Conservation (phyloP, 768 basidiomycete genomes). For the Butyriboletus loyo region DNA sequence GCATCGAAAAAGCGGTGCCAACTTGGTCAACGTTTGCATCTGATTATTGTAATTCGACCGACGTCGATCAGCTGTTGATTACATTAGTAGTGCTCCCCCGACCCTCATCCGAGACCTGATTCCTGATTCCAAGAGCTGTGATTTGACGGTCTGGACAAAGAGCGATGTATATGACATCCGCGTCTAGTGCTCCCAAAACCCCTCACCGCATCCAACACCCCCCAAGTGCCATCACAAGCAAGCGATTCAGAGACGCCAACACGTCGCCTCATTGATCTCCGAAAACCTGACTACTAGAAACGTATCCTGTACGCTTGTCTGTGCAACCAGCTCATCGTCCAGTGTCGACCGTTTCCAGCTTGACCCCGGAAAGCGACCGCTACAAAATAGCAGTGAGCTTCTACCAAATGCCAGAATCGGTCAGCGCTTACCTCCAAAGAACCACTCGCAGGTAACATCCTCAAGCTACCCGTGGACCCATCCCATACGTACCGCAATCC, state of each 20-base stretch:
- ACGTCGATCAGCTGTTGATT: not conserved
- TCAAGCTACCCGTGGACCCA: not conserved
- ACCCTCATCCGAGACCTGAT: not conserved
- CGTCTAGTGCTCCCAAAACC: too few species aligned
- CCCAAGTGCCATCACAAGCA: not conserved
- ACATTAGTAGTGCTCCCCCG: not conserved
- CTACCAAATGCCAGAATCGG: too few species aligned
- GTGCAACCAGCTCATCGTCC: not conserved
- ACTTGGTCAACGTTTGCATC: not conserved
- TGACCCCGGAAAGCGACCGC: not conserved
- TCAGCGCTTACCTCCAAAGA: not conserved
- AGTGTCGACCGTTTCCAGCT: not conserved
- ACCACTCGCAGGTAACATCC: not conserved
- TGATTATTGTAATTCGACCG: not conserved
- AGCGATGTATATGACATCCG: too few species aligned
- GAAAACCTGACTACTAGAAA: not conserved
- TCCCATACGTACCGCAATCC: conserved; percentile 9
- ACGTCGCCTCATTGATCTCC: not conserved
- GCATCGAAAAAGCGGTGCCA: not conserved
- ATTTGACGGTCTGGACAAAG: too few species aligned
- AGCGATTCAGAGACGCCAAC: not conserved
- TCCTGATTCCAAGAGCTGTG: too few species aligned
- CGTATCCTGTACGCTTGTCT: not conserved
- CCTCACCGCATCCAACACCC: not conserved
- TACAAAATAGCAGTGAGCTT: not conserved